A percentile compares a stretch with the other conserved stretches of the same genome.
These are phyloP conservation scores for Aspergillus persii DNA, from an alignment of 2,329 filamentous ascomycete species.

Conservation along the genomic window DNA sequence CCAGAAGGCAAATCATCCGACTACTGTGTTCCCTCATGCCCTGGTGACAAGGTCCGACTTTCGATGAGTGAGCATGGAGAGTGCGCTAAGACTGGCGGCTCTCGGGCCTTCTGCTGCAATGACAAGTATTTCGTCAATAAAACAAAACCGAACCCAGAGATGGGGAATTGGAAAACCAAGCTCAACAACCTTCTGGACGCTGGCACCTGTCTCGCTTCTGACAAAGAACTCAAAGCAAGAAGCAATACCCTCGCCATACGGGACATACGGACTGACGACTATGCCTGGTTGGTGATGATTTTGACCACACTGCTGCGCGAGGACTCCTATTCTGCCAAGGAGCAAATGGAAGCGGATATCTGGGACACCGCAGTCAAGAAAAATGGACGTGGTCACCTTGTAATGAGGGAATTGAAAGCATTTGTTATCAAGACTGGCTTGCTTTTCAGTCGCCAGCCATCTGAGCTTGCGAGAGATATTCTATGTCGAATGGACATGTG, in stretches of 20 bases:
- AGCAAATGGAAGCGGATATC: neutral
- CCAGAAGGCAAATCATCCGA: neutral
- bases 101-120: conserved; percentile 1
- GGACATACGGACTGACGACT: neutral
- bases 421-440: neutral
- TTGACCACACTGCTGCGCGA: neutral
- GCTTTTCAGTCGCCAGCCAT: neutral
- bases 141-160: neutral
- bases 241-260: neutral
- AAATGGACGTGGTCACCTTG: neutral
- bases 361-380: neutral
- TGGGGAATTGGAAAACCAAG: neutral
- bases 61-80: neutral
- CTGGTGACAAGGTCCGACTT: neutral
- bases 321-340: neutral
- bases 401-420: neutral
- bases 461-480: neutral
- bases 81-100: neutral
- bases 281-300: neutral
- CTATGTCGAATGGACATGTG: neutral
- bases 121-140: neutral
- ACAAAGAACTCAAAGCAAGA: neutral
- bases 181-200: neutral
- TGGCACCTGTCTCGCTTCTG: neutral
- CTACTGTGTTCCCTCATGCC: conserved; percentile 1